Base-by-base conservation (phyloP, 2,329 filamentous ascomycete genomes). In the Microsporum ferrugineum region DNA sequence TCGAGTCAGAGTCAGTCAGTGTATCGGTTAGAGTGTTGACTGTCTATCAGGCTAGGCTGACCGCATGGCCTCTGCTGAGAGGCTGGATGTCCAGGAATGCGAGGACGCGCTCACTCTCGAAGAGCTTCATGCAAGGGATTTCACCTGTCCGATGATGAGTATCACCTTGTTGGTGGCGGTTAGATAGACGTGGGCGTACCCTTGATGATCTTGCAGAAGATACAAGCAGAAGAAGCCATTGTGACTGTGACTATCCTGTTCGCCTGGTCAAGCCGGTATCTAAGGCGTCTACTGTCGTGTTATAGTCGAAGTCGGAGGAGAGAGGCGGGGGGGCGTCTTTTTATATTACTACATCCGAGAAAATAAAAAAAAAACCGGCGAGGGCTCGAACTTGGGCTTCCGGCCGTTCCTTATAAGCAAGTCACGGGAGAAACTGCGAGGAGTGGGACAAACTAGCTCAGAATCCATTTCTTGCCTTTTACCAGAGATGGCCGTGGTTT, bases 141-240 rank as follows among this genome's bases (percentile, higher is more conserved):
- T 97, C 92, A 66, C 91, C 91, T 96, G 69, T 63, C 45, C 34
- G 45, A 66, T 62, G 8, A n/a, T 57, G 31, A 58, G 53, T 38
- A 57, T 39, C 2, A 12, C 31, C 34, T 12, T 39, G 47, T 60
- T 60, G 56, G 34, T 57, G n/a, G 41, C 45, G 43, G 5, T 27
- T 38, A 10, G 33, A 68, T 59, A 23, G 17, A 23, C 17, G 17
- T 23, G 17, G 17, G 17, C 17, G 17, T 75, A 84, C 92, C 92
- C 83, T 95, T 95, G 79, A 99, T 88, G 73, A 99, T 97, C 76
- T 90, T 95, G 82, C 94, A 99, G 80, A 99, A 99, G 72, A 97
- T 90, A 74, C 94, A 99, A 65, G 87, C 80, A 60, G 86, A 81
- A 38, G 63, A 49, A 57, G 62, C 41, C 61, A 65, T 64, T 33